Base-by-base conservation (phyloP, 108 stramenopile genomes). In the Aureococcus anophagefferens region DNA sequence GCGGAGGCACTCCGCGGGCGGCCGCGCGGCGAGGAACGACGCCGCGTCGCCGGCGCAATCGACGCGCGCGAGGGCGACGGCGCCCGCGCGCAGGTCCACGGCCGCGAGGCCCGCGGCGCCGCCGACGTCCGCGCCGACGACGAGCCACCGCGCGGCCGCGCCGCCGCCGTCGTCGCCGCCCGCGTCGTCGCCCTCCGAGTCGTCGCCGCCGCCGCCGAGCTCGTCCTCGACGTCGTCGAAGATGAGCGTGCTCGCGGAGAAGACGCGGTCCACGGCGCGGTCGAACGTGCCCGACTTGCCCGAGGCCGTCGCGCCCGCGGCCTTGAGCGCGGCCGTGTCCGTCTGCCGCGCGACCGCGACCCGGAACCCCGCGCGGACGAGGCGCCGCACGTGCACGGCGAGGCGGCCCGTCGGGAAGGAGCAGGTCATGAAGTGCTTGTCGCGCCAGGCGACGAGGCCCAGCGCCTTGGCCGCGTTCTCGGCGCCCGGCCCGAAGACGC, bases 261-360 rank as follows among this genome's bases (percentile, higher is more conserved):
- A 71, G 59, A 71, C 17, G 9, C 59, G 59, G 31, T 59, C 30
- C 32, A 71, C 17, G 28, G 32, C 63, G 5, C 70, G 59, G 18
- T 28, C 25, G 63, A 71, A 71, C 0, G 62, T 62, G 40, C 40
- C 40, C 13, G 30, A 62, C 62, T 37, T 62, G 11, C n/a, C 33
- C 46, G 44, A 16, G 0, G 69, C 29, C 0, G n/a, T 69, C n/a
- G n/a, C n/a, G n/a, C n/a, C n/a, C n/a, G n/a, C n/a, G 30, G 59
- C 32, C 35, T 63, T 62, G 13, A 71, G 70, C 9, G 70, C 70
- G 7, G 63, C 70, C 17, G 62, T 71, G 30, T 71, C 70, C 21
- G 70, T 71, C 34, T 71, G 70, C 18, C 59, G 32, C 29, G 35
- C 71, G 30, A 72, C 44, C 11, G 32, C 71, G 33, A 72, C 71